Evolutionary conservation across 2,329 filamentous ascomycete genomes (phyloP).

Genomic region (Stagonosporopsis cucurbitacearum): DNA sequence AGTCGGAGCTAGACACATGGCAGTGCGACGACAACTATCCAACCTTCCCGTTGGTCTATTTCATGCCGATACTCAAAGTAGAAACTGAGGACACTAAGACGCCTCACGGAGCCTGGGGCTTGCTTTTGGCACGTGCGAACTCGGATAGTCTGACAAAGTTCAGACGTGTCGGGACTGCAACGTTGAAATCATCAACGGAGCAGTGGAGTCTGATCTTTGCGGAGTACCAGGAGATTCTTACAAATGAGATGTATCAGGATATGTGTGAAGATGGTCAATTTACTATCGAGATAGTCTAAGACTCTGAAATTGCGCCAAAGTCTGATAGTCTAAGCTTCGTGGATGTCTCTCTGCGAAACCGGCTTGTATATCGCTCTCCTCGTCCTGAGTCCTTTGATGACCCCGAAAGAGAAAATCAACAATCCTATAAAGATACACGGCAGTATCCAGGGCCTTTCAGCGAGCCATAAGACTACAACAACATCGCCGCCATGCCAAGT

Average conservation of each 20-base stretch:
- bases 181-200: neutral
- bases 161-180: too few species aligned
- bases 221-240: neutral
- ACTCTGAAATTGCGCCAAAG: neutral
- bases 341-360: neutral
- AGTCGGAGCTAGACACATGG: too few species aligned
- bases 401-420: neutral
- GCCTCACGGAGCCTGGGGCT: neutral
- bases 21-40: neutral
- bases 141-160: neutral
- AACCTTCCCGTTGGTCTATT: neutral
- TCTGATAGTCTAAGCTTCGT: neutral
- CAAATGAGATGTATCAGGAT: neutral
- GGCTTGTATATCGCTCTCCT: neutral
- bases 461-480: conserved; percentile 37
- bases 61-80: neutral
- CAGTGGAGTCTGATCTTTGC: neutral
- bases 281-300: neutral
- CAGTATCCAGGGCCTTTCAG: conserved; percentile 17
- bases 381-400: neutral
- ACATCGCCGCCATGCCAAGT: conserved; percentile 43
- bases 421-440: neutral
- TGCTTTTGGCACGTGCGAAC: neutral
- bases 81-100: neutral
- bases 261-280: neutral